Evolutionary conservation across 1,284 basidiomycete species (phyloP), one percentile per base, ranked within the genome.

Genomic region (Ceratobasidium sp.): DNA sequence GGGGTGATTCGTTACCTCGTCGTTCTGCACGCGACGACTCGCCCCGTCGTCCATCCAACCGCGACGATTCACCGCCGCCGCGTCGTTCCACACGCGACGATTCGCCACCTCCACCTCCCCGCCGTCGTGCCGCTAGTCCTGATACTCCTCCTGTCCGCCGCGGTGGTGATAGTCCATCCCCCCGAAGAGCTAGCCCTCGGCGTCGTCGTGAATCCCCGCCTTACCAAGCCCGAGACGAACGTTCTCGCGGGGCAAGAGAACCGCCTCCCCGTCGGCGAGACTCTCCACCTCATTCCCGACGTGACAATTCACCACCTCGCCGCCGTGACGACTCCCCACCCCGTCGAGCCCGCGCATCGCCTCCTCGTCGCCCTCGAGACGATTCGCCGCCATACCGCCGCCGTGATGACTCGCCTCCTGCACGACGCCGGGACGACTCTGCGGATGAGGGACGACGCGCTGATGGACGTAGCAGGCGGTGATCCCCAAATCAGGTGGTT

Each of bases 11-110:
- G 9, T 45, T 56, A 8, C 66, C 72, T 57, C 54, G 73, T 48
- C 53, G 76, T 14, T 66, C 54, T 17, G 41, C 67, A n/a, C 29
- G 64, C 31, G 73, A 72, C n/a, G 41, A 19, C 56, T 77, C 75
- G 57, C 64, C 76, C 1, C 76, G 44, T 62, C 76, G 74, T 22
- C 77, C 69, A n/a, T 41, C 33, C 15, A 62, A 60, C 48, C 57
- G 69, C 8, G 50, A 51, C 48, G 56, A 63, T n/a, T 60, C 75
- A 47, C 69, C 69, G 2, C 76, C 75, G 14, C 67, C 67, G 48
- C 63, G 73, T 57, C 45, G 75, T n/a, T 67, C 48, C 17, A 48
- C 71, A 22, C 22, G 62, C 29, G 71, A 66, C 22, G 53, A 24
- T 60, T 77, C 76, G 45, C 62, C 75, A 2, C 75, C 48, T 51